phyloP scores from a whole-genome alignment of 2,329 filamentous ascomycete species.

The Cladosporium sp. region DNA sequence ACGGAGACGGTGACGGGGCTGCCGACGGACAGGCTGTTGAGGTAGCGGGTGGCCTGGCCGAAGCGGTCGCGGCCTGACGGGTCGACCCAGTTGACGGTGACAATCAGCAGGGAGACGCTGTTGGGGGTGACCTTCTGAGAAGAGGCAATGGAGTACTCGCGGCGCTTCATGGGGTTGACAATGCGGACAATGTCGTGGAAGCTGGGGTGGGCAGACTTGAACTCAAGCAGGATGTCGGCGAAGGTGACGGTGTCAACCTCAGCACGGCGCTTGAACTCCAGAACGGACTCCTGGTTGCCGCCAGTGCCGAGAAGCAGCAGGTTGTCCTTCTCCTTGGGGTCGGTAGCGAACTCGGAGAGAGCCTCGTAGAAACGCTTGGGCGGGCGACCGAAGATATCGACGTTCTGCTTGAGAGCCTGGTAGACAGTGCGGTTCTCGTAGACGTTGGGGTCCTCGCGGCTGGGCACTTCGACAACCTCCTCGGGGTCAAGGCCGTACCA shows the following conservation, averaged over 20 bases:
- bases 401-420: slow-evolving; percentile 85
- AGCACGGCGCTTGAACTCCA: slow-evolving; percentile 85
- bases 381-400: slow-evolving; percentile 95
- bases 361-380: slow-evolving; percentile 98
- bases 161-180: slow-evolving; percentile 86
- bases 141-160: slow-evolving; percentile 98
- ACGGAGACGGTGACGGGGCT: slow-evolving; percentile 83
- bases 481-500: slow-evolving; percentile 81
- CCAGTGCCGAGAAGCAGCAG: slow-evolving; percentile 68
- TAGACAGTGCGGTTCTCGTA: slow-evolving; percentile 88
- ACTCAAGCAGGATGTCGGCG: slow-evolving; percentile 85
- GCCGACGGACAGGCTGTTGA: slow-evolving; percentile 71
- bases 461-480: slow-evolving; percentile 86
- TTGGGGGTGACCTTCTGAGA: slow-evolving; percentile 90
- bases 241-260: slow-evolving; percentile 92
- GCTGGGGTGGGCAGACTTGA: slow-evolving; percentile 78
- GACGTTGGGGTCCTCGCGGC: slow-evolving; percentile 68
- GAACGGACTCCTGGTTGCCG: slow-evolving; percentile 64
- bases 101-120: slow-evolving; percentile 91
- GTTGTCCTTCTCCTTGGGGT: slow-evolving; percentile 76
- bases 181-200: slow-evolving; percentile 89
- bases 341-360: slow-evolving; percentile 77
- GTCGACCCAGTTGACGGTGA: slow-evolving; percentile 95
- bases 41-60: slow-evolving; percentile 89
- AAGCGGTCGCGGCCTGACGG: slow-evolving; percentile 80